phyloP scores from a whole-genome alignment of 2,329 filamentous ascomycete species.

The Gnomoniopsis smithogilvyi region DNA sequence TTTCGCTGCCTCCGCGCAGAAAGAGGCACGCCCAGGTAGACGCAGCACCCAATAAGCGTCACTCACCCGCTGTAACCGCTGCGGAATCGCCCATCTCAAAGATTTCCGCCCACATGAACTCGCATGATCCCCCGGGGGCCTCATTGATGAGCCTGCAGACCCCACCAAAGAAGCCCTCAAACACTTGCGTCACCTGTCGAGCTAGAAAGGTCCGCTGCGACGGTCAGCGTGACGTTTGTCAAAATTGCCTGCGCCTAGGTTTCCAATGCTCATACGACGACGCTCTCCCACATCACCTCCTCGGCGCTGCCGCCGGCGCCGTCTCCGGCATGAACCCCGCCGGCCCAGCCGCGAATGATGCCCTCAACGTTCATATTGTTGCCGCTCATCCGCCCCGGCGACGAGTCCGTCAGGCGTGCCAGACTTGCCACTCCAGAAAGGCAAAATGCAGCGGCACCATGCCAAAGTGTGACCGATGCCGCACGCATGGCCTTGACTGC shows the following conservation, averaged over 20 bases:
- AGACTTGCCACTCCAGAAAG: constrained; percentile 56
- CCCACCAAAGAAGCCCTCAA: constrained; percentile 17
- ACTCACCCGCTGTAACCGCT: not conserved
- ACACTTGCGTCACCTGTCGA: constrained; percentile 20
- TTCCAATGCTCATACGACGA: constrained; percentile 58
- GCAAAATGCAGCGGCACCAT: constrained; percentile 56
- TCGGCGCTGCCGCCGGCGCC: constrained; percentile 13
- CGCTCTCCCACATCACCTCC: constrained; percentile 23
- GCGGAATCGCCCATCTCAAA: not conserved
- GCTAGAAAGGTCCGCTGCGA: constrained; percentile 55
- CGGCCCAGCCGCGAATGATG: constrained; percentile 23
- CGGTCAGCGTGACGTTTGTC: constrained; percentile 49
- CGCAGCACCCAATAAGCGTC: not conserved
- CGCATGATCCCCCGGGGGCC: constrained; percentile 1
- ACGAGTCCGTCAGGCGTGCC: constrained; percentile 54
- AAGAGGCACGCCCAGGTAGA: not conserved
- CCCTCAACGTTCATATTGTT: constrained; percentile 35
- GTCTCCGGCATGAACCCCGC: constrained; percentile 14
- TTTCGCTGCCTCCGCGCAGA: constrained; percentile 6
- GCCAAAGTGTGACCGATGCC: constrained; percentile 51
- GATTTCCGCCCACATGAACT: constrained; percentile 6
- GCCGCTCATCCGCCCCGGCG: constrained; percentile 46
- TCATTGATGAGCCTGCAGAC: constrained; percentile 17
- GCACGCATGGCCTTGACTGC: constrained; percentile 52
- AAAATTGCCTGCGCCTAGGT: constrained; percentile 56